These are phyloP conservation scores for Monosporascus sp. DNA, from an alignment of 2,329 filamentous ascomycete species.

Conservation along the genomic window DNA sequence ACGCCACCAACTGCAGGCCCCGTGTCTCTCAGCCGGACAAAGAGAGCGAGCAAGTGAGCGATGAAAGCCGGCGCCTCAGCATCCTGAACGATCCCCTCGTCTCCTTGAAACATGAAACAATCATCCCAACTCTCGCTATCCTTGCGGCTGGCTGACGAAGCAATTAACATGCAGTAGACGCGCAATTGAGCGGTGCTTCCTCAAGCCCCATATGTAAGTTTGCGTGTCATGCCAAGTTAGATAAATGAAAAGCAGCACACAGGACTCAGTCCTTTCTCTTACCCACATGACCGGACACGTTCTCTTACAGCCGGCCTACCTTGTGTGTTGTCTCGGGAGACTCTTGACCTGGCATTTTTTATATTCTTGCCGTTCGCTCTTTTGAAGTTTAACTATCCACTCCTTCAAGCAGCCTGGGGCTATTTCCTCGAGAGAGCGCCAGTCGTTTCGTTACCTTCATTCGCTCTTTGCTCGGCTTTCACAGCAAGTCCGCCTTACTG, in stretches of 20 bases:
- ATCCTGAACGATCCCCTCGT: neutral
- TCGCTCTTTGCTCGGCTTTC: too few relatives aligned
- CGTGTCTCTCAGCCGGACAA: neutral
- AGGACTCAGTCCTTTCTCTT: neutral
- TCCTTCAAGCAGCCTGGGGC: too few relatives aligned
- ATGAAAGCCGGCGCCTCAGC: neutral
- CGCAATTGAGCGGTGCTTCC: neutral
- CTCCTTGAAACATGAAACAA: neutral
- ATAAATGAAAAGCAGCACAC: neutral
- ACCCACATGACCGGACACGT: neutral
- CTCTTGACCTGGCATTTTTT: neutral
- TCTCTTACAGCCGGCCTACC: neutral
- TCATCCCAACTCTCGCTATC: neutral
- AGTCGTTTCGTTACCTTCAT: too few relatives aligned
- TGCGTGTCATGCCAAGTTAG: neutral
- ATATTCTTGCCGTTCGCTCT: neutral
- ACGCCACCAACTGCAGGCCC: neutral
- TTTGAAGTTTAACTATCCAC: too few relatives aligned
- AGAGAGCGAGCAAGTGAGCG: neutral
- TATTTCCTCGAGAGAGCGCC: too few relatives aligned
- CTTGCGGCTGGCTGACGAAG: neutral
- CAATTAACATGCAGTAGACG: neutral
- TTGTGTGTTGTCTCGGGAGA: neutral
- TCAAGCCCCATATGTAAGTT: too few relatives aligned
- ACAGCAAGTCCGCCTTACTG: too few relatives aligned